Evolutionary conservation across 192 early-diverging fungal genomes (phyloP).

Genomic region (Neocallimastix lanati): DNA sequence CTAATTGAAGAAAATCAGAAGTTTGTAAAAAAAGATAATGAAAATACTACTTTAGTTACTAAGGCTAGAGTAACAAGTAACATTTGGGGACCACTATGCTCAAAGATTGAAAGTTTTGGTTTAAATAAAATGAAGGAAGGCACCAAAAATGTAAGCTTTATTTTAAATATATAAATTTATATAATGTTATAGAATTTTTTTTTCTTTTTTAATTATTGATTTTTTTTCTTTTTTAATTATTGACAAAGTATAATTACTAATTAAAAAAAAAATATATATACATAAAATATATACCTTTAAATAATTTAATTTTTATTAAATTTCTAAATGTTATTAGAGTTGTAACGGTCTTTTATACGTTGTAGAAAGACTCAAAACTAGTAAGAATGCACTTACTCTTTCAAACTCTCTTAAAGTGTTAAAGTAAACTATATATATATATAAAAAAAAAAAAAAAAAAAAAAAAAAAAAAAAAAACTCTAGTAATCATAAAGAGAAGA

Average conservation of each 20-base stretch:
- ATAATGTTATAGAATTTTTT: no score
- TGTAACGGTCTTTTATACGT: not conserved
- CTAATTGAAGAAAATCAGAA: constrained; percentile 84
- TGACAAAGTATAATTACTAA: no score
- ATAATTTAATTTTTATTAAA: no score
- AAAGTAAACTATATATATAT: not conserved
- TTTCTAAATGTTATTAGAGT: no score
- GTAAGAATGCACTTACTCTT: not conserved
- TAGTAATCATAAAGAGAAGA: no score
- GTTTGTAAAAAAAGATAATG: constrained; percentile 22
- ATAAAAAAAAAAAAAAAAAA: no score
- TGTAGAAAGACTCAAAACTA: not conserved
- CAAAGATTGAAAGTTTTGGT: constrained; percentile 75
- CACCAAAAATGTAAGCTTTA: not conserved
- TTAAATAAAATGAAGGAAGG: constrained; percentile 7
- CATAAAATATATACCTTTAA: no score
- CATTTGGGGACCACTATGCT: constrained; percentile 59
- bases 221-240: no score
- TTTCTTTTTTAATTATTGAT: no score
- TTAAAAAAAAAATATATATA: no score
- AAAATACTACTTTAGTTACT: constrained; percentile 51
- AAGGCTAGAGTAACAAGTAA: constrained; percentile 72
- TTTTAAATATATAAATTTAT: not conserved
- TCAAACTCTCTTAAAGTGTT: not conserved
- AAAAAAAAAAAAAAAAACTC: no score